Conservation (phyloP, 768 basidiomycete species). For the Boletus barrowsii region DNA sequence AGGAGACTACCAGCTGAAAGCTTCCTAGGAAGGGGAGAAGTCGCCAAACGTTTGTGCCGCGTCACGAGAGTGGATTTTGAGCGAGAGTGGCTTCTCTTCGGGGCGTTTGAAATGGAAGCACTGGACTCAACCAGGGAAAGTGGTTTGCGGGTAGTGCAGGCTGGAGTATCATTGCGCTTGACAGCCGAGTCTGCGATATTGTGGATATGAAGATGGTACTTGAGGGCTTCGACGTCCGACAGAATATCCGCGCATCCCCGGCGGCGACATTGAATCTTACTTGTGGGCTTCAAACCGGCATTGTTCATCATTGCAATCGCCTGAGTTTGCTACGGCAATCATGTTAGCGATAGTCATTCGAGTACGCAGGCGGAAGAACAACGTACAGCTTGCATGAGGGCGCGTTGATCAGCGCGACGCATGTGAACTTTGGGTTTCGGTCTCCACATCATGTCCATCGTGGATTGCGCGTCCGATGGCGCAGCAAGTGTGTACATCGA, state of each 20-base stretch:
- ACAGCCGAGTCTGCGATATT: conserved; percentile 39
- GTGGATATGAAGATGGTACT: conserved; percentile 56
- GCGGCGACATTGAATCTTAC: conserved; percentile 42
- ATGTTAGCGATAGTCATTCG: neutral
- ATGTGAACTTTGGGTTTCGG: conserved; percentile 34
- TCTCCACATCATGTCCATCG: conserved; percentile 32
- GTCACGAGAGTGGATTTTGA: conserved; percentile 16
- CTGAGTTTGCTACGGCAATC: conserved; percentile 18
- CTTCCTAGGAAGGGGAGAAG: conserved; percentile 9
- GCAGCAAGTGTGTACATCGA: conserved; percentile 27
- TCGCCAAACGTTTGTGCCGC: neutral
- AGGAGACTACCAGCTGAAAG: conserved; percentile 14
- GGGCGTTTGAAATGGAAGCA: neutral
- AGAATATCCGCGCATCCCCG: conserved; percentile 45
- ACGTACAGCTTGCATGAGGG: conserved; percentile 41
- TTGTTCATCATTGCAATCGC: conserved; percentile 25
- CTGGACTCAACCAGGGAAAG: neutral
- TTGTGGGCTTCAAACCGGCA: conserved; percentile 28
- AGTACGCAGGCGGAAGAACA: neutral
- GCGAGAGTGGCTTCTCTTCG: conserved; percentile 12
- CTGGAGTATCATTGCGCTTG: neutral
- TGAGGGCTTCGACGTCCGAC: conserved; percentile 41
- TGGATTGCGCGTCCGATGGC: conserved; percentile 6
- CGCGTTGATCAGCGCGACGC: conserved; percentile 35
- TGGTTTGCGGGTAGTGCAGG: neutral